A percentile compares a stretch with the other conserved stretches of the same genome.
phyloP scores from a whole-genome alignment of 495 filamentous ascomycete species.

The Cudoniella acicularis region DNA sequence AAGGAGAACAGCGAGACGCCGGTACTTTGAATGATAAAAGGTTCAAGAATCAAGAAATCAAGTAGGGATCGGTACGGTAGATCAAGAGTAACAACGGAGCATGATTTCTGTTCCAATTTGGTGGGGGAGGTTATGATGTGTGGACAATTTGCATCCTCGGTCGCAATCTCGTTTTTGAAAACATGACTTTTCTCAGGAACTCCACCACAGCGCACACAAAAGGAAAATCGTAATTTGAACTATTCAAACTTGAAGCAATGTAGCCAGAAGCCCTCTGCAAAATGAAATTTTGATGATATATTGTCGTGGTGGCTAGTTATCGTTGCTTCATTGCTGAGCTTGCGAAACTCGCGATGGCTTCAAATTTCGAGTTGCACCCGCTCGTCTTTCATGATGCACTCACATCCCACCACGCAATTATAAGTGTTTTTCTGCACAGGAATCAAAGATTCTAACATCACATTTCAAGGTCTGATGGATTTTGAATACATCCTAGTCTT shows the following conservation, averaged over 20 bases:
- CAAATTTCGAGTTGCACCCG: constrained; percentile 4
- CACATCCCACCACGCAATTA: background rate
- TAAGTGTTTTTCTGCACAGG: constrained; percentile 1
- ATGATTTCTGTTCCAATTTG: background rate
- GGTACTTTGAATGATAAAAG: background rate
- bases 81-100: background rate
- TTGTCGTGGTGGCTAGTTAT: constrained; percentile 11
- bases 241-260: background rate
- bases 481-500: background rate
- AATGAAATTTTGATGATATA: background rate
- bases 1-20: background rate
- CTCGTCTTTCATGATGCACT: background rate
- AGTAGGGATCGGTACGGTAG: background rate
- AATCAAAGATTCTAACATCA: background rate
- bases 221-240: background rate
- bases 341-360: constrained; percentile 22
- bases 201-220: background rate
- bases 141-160: background rate
- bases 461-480: background rate
- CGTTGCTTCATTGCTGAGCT: constrained; percentile 6
- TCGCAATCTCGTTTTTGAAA: background rate
- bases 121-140: background rate
- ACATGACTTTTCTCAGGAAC: background rate
- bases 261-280: background rate
- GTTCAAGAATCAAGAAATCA: background rate